Percentiles rank a stretch among this genome's conserved stretches.
Conservation (phyloP, 495 filamentous ascomycete species). For the Neurospora sp. region DNA sequence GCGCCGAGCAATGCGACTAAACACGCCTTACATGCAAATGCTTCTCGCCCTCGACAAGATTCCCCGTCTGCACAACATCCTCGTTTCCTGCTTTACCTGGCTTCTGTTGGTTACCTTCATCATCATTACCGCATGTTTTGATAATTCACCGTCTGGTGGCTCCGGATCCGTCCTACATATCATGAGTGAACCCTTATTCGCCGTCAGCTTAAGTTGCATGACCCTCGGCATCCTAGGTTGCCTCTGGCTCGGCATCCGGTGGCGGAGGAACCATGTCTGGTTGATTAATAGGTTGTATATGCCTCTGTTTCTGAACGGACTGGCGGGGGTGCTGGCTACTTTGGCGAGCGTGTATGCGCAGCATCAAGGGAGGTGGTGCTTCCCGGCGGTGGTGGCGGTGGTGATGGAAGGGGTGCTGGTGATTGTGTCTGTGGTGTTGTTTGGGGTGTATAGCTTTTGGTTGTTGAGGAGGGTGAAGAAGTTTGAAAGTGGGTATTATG, state of each 20-base stretch:
- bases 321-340: conserved; percentile 40
- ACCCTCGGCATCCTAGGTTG: conserved; percentile 7
- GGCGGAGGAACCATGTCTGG: conserved; percentile 35
- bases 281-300: conserved; percentile 33
- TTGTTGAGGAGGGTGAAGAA: conserved; percentile 22
- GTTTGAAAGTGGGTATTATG: background rate
- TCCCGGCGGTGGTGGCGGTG: conserved; percentile 33
- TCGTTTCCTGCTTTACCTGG: conserved; percentile 23
- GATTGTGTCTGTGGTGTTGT: conserved; percentile 14
- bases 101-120: conserved; percentile 32
- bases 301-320: conserved; percentile 31
- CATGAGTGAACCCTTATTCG: no score
- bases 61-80: conserved; percentile 25
- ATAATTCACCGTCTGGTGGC: conserved; percentile 13
- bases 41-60: conserved; percentile 29
- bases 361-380: conserved; percentile 33
- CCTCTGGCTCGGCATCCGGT: conserved; percentile 16
- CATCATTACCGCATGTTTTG: conserved; percentile 28
- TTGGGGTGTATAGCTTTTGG: conserved; percentile 26
- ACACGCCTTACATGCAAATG: conserved; percentile 29
- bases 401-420: conserved; percentile 17
- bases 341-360: conserved; percentile 39
- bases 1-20: conserved; percentile 4
- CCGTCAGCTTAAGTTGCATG: conserved; percentile 22
- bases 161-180: no score